Percentiles rank a stretch among this genome's conserved stretches.
Evolutionary conservation across 1,284 basidiomycete species (phyloP).

Genomic region (Kwoniella shivajii): DNA sequence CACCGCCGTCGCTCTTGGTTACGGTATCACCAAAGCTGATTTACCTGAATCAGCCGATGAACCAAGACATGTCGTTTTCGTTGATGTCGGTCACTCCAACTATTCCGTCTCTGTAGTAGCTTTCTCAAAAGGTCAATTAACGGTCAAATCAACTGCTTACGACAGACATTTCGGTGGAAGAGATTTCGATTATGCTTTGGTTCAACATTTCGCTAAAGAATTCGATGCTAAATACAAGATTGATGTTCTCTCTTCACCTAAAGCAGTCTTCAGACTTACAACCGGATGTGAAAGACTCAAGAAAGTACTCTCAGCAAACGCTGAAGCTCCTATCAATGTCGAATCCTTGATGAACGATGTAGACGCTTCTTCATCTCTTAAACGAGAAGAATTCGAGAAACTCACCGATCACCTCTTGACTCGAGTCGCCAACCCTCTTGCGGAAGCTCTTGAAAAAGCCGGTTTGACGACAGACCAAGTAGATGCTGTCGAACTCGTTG

Average conservation of each 20-base stretch:
- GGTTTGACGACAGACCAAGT: slow-evolving; percentile 65
- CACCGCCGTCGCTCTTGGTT: slow-evolving; percentile 88
- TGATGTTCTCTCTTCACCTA: slow-evolving; percentile 83
- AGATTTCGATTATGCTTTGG: slow-evolving; percentile 86
- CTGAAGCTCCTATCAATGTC: slow-evolving; percentile 81
- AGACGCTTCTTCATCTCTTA: slow-evolving; percentile 65
- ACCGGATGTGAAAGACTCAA: slow-evolving; percentile 75
- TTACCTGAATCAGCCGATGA: slow-evolving; percentile 75
- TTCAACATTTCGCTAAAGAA: slow-evolving; percentile 81
- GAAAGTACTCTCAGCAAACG: slow-evolving; percentile 78
- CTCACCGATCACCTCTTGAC: slow-evolving; percentile 61
- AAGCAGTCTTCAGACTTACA: slow-evolving; percentile 84
- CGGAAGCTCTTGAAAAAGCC: slow-evolving; percentile 62
- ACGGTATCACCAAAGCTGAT: slow-evolving; percentile 95
- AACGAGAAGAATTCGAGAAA: slow-evolving; percentile 64
- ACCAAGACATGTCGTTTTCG: slow-evolving; percentile 82
- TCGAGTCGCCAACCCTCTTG: slow-evolving; percentile 62
- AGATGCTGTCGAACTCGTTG: slow-evolving; percentile 68
- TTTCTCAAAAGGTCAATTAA: slow-evolving; percentile 87
- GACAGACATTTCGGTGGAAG: slow-evolving; percentile 90
- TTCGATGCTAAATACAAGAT: slow-evolving; percentile 95
- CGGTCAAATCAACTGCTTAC: slow-evolving; percentile 81
- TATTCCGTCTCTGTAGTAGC: slow-evolving; percentile 82
- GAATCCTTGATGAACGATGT: slow-evolving; percentile 93
- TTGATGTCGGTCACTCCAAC: slow-evolving; percentile 89